Evolutionary conservation across 345 rosid genomes (phyloP).

Genomic region (Eucalyptus cloeziana): DNA sequence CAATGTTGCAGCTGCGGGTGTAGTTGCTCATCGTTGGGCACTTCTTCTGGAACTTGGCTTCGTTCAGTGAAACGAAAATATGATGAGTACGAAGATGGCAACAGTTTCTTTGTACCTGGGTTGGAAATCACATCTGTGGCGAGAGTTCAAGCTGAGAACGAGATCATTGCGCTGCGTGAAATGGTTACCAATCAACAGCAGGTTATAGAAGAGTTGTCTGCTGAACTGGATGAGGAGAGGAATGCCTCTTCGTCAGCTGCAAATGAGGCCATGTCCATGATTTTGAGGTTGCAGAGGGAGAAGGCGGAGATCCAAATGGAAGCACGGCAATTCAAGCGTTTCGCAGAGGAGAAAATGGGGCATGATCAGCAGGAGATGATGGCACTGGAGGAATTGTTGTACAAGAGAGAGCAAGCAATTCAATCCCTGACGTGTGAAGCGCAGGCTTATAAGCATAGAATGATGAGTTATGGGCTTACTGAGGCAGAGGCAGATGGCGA

Average conservation of each 20-base stretch:
- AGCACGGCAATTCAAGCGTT: conserved; percentile 80
- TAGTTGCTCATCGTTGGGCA: conserved; percentile 30
- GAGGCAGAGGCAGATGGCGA: conserved; percentile 68
- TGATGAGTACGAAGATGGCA: conserved; percentile 45
- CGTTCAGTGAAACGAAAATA: conserved; percentile 66
- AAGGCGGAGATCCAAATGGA: conserved; percentile 97
- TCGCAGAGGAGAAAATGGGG: conserved; percentile 80
- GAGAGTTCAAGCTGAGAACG: conserved; percentile 72
- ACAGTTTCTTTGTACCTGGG: conserved; percentile 39
- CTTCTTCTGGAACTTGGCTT: conserved; percentile 28
- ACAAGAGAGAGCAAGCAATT: conserved; percentile 82
- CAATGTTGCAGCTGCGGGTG: conserved; percentile 64
- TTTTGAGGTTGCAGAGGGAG: conserved; percentile 87
- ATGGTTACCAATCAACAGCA: conserved; percentile 65
- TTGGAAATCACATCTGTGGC: conserved; percentile 39
- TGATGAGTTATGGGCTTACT: conserved; percentile 84
- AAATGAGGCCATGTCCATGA: conserved; percentile 98
- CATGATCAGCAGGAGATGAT: conserved; percentile 84
- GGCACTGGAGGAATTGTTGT: conserved; percentile 70
- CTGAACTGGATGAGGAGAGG: conserved; percentile 87
- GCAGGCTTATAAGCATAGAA: conserved; percentile 86
- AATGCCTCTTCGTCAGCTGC: conserved; percentile 94
- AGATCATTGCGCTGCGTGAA: conserved; percentile 62
- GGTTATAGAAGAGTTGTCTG: conserved; percentile 48
- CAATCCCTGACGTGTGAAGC: conserved; percentile 74